phyloP scores from a whole-genome alignment of 2,329 filamentous ascomycete species.

The Xylariaceae sp. region DNA sequence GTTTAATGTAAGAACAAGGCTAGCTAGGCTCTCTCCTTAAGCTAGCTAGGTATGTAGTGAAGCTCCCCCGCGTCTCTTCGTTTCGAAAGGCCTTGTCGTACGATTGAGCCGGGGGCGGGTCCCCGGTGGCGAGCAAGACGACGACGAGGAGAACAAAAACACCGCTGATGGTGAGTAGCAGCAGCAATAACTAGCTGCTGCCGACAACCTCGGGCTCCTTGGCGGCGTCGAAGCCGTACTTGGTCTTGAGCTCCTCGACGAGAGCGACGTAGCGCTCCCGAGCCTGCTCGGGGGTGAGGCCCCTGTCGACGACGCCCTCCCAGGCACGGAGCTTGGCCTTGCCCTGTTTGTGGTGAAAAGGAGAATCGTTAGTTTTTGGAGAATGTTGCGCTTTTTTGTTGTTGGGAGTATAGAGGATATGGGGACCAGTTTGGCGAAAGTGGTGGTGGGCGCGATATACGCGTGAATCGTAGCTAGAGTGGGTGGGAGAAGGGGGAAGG shows the following conservation, averaged over 20 bases:
- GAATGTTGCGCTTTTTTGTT: background rate
- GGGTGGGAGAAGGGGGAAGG: background rate
- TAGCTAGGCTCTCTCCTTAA: no score
- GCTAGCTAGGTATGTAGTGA: background rate
- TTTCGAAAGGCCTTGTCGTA: no score
- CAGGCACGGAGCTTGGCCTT: conserved; percentile 79
- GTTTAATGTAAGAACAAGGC: no score
- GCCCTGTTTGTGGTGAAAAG: conserved; percentile 42
- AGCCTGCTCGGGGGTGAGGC: conserved; percentile 57
- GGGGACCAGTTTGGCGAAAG: background rate
- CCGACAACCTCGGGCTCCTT: conserved; percentile 56
- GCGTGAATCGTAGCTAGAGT: background rate
- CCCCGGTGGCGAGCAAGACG: background rate
- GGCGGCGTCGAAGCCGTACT: conserved; percentile 61
- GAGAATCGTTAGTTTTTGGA: background rate
- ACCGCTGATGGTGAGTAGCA: conserved; percentile 5
- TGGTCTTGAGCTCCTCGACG: conserved; percentile 65
- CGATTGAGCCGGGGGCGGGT: no score
- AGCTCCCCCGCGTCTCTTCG: background rate
- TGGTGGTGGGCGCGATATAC: background rate
- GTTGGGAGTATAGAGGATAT: background rate
- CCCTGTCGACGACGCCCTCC: conserved; percentile 63
- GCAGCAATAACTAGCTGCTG: conserved; percentile 16
- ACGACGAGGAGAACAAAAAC: conserved; percentile 3
- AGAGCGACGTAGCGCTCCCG: conserved; percentile 71